A percentile compares a stretch with the other conserved stretches of the same genome.
phyloP scores from a whole-genome alignment of 805 yeast genomes.

The Lipomyces starkeyi region DNA sequence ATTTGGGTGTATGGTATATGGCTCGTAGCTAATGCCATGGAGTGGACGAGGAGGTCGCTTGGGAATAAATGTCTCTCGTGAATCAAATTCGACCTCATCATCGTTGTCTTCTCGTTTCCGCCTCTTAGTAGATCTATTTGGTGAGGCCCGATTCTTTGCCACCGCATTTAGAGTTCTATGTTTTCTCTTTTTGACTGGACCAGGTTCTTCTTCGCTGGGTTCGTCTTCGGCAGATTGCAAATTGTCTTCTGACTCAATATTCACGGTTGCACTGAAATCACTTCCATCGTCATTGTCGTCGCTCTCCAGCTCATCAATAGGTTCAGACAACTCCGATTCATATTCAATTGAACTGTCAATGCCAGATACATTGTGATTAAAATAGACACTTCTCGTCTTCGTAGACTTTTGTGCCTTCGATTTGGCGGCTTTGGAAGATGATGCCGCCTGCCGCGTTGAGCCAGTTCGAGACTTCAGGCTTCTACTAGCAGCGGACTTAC shows the following conservation, averaged over 20 bases:
- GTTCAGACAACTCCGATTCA: slow-evolving; percentile 6
- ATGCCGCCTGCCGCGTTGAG: neutral
- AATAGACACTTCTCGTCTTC: neutral
- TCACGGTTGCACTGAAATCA: neutral
- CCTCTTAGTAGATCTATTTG: neutral
- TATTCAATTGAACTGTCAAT: neutral
- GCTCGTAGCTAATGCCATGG: slow-evolving; percentile 23
- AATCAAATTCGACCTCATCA: slow-evolving; percentile 20
- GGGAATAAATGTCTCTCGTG: slow-evolving; percentile 29
- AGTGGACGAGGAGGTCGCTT: slow-evolving; percentile 15
- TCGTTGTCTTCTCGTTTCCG: neutral
- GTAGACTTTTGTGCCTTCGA: neutral
- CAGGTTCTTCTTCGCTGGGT: slow-evolving; percentile 5
- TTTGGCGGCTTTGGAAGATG: neutral
- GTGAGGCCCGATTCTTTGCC: neutral
- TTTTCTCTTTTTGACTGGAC: neutral
- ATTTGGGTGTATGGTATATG: slow-evolving; percentile 33
- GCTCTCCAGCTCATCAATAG: slow-evolving; percentile 2
- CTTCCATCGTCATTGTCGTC: slow-evolving; percentile 10
- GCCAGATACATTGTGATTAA: neutral
- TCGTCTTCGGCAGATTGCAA: slow-evolving; percentile 14
- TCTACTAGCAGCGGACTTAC: neutral
- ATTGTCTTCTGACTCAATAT: slow-evolving; percentile 11
- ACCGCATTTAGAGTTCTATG: neutral
- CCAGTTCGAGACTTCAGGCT: neutral